A percentile compares a stretch with the other conserved stretches of the same genome.
Evolutionary conservation across 495 filamentous ascomycete genomes (phyloP).

Genomic region (Bacidia gigantensis): DNA sequence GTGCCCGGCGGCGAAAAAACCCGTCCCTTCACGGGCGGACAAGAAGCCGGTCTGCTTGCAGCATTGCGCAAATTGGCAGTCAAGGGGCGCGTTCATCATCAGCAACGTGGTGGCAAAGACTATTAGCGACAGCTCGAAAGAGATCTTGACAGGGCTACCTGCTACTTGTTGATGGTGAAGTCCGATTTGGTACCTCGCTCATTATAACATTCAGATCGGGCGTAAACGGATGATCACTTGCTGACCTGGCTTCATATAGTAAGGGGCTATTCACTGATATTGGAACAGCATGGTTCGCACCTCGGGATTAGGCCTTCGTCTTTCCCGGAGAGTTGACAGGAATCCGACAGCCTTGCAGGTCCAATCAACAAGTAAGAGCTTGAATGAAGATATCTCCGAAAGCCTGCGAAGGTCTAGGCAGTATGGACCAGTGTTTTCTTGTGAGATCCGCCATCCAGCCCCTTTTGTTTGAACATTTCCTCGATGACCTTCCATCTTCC

Average conservation of each 20-base stretch:
- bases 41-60: background rate
- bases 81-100: background rate
- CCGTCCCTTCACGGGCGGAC: background rate
- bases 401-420: too few relatives aligned
- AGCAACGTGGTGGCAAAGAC: background rate
- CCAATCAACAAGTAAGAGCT: background rate
- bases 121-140: background rate
- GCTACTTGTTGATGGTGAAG: too few relatives aligned
- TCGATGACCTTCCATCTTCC: conserved; percentile 81
- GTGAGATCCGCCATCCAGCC: background rate
- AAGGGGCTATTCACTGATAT: too few relatives aligned
- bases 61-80: background rate
- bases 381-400: too few relatives aligned
- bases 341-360: background rate
- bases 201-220: too few relatives aligned
- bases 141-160: background rate
- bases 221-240: too few relatives aligned
- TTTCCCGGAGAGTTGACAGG: too few relatives aligned
- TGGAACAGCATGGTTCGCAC: too few relatives aligned
- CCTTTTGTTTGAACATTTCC: conserved; percentile 37
- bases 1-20: background rate
- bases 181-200: too few relatives aligned
- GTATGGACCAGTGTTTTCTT: background rate
- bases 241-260: too few relatives aligned
- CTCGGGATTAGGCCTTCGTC: too few relatives aligned